Evolutionary conservation across 1,284 basidiomycete genomes (phyloP).

Genomic region (Leccinum ambiguum): DNA sequence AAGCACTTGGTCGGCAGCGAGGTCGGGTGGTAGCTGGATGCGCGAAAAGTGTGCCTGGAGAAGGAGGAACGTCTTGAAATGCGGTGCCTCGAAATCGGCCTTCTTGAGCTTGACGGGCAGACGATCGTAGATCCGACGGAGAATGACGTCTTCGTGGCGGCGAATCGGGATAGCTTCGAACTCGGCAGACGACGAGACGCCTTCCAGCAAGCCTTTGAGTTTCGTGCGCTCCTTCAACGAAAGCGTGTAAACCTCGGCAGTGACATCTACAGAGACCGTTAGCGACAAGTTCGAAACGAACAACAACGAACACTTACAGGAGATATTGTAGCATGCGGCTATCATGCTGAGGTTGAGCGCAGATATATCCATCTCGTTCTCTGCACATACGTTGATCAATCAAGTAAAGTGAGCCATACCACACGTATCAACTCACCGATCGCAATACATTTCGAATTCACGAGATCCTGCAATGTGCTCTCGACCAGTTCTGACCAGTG

Average conservation of each 20-base stretch:
- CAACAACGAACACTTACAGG: constrained; percentile 50
- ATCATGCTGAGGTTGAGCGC: constrained; percentile 94
- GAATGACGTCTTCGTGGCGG: constrained; percentile 82
- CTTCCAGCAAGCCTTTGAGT: constrained; percentile 77
- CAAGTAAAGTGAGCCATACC: neutral
- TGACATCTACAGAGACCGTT: constrained; percentile 64
- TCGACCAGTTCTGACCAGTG: constrained; percentile 97
- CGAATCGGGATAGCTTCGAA: constrained; percentile 95
- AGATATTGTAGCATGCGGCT: constrained; percentile 91
- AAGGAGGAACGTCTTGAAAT: constrained; percentile 98
- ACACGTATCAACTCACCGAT: constrained; percentile 59
- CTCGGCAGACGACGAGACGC: constrained; percentile 85
- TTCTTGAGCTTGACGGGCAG: constrained; percentile 86
- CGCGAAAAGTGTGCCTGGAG: constrained; percentile 97
- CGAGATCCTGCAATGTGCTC: constrained; percentile 85
- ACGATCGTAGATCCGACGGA: constrained; percentile 67
- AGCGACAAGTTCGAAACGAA: neutral
- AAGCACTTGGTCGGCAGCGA: constrained; percentile 86
- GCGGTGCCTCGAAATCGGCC: constrained; percentile 88
- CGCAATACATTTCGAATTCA: constrained; percentile 92
- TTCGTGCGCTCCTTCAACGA: constrained; percentile 98
- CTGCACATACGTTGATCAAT: constrained; percentile 38
- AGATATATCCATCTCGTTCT: constrained; percentile 92
- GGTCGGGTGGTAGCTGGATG: constrained; percentile 87
- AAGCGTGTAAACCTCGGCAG: constrained; percentile 94